phyloP scores from a whole-genome alignment of 2,329 filamentous ascomycete genomes.

The Phialophora expanda region DNA sequence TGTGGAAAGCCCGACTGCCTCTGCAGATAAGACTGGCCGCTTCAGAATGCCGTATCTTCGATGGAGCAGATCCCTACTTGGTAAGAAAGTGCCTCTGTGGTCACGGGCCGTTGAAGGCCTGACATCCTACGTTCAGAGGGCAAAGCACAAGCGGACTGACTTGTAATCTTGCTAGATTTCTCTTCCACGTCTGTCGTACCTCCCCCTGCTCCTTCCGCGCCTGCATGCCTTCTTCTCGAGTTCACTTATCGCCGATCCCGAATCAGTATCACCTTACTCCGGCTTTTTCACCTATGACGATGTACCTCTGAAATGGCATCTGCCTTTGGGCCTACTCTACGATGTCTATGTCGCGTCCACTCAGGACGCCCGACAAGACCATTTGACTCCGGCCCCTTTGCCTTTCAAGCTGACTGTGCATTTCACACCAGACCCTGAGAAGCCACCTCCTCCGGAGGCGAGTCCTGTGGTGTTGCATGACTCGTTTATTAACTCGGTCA shows the following conservation, averaged over 20 bases:
- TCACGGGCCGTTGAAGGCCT: not conserved
- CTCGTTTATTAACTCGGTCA: conserved; percentile 71
- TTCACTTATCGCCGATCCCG: conserved; percentile 63
- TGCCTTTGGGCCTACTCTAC: conserved; percentile 70
- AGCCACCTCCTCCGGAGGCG: conserved; percentile 65
- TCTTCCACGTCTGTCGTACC: conserved; percentile 69
- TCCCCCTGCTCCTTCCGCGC: conserved; percentile 67
- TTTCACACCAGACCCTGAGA: conserved; percentile 47
- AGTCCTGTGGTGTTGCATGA: conserved; percentile 69
- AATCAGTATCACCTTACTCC: conserved; percentile 53
- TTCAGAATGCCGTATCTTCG: conserved; percentile 65
- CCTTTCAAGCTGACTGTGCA: conserved; percentile 70
- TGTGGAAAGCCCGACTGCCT: conserved; percentile 66
- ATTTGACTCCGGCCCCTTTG: conserved; percentile 51
- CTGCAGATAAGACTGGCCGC: conserved; percentile 64
- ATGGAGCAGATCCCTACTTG: conserved; percentile 65
- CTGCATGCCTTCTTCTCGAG: conserved; percentile 67
- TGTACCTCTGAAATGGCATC: conserved; percentile 74
- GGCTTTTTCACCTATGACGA: conserved; percentile 71
- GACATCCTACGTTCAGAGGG: not conserved
- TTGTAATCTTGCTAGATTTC: conserved; percentile 54
- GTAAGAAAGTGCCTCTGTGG: conserved; percentile 45
- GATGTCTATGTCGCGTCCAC: conserved; percentile 63
- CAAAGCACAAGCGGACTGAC: not conserved
- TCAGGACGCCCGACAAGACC: conserved; percentile 46